Conservation (phyloP, 129 eudicot genomes). For the Helianthus tuberosus region DNA sequence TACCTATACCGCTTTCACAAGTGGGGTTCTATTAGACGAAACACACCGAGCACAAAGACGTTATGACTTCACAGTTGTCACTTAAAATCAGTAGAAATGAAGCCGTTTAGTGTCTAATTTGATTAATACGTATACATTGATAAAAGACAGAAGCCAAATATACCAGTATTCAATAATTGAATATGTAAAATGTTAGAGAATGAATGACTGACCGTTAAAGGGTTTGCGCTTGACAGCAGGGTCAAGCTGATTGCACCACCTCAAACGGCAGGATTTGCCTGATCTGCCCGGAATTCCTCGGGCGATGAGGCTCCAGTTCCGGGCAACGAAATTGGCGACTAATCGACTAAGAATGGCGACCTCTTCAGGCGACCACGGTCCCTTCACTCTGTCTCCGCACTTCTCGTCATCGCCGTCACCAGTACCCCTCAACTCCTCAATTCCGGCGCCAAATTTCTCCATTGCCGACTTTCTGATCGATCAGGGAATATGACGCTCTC, state of each 20-base stretch:
- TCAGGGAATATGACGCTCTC: too few species aligned
- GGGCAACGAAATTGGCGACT: conserved; percentile 60
- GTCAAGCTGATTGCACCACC: conserved; percentile 82
- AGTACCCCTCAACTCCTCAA: background rate
- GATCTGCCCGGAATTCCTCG: conserved; percentile 71
- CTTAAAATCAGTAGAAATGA: too few species aligned
- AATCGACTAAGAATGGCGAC: conserved; percentile 47
- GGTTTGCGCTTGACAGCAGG: conserved; percentile 68
- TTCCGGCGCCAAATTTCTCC: background rate
- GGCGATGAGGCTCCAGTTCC: conserved; percentile 74
- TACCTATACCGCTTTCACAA: background rate
- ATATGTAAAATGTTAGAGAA: too few species aligned
- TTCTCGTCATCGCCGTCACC: conserved; percentile 3
- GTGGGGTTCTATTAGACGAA: too few species aligned
- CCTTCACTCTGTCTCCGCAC: conserved; percentile 49
- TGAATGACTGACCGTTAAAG: conserved; percentile 45
- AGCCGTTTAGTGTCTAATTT: too few species aligned
- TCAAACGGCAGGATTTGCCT: conserved; percentile 70
- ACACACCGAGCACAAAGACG: too few species aligned
- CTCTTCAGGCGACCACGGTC: conserved; percentile 79
- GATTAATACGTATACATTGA: too few species aligned
- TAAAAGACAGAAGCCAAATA: too few species aligned
- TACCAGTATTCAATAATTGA: too few species aligned
- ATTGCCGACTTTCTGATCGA: background rate
- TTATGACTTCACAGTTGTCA: too few species aligned